Evolutionary conservation across 148 eudicot genomes (phyloP).

Genomic region (Arctostaphylos glauca): DNA sequence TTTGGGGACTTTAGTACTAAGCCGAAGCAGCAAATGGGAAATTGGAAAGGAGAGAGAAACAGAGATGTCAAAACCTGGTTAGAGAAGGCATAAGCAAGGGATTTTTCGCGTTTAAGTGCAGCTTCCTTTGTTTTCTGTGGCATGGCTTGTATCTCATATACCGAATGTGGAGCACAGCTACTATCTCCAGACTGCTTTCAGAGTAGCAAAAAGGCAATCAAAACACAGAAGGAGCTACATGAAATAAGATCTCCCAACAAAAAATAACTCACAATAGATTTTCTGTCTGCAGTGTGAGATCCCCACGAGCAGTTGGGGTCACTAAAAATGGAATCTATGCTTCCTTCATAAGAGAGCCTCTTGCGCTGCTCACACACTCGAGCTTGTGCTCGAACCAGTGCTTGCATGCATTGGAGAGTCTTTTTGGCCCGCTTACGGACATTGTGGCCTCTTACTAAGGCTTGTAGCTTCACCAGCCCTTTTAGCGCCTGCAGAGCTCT

Average conservation of each 20-base stretch:
- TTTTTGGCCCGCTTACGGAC: slow-evolving; percentile 69
- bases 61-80: slow-evolving; percentile 28
- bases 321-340: slow-evolving; percentile 28
- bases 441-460: slow-evolving; percentile 76
- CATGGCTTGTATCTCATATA: slow-evolving; percentile 28
- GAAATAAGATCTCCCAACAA: neutral
- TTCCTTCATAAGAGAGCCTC: slow-evolving; percentile 54
- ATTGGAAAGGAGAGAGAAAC: neutral
- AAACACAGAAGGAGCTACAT: neutral
- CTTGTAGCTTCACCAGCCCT: slow-evolving; percentile 88
- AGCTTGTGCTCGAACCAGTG: slow-evolving; percentile 65
- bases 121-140: slow-evolving; percentile 31
- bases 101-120: slow-evolving; percentile 22
- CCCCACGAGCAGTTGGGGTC: slow-evolving; percentile 18
- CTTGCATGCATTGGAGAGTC: slow-evolving; percentile 74
- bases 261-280: slow-evolving; percentile 25
- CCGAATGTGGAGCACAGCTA: neutral
- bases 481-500: slow-evolving; percentile 76
- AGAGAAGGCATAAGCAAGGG: slow-evolving; percentile 39
- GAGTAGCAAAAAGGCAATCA: neutral
- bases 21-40: neutral
- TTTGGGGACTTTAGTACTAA: neutral
- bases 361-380: slow-evolving; percentile 61
- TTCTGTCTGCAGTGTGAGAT: slow-evolving; percentile 20
- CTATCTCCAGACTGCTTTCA: slow-evolving; percentile 32